Evolutionary conservation across 768 basidiomycete species (phyloP).

Genomic region (Chiua virens): DNA sequence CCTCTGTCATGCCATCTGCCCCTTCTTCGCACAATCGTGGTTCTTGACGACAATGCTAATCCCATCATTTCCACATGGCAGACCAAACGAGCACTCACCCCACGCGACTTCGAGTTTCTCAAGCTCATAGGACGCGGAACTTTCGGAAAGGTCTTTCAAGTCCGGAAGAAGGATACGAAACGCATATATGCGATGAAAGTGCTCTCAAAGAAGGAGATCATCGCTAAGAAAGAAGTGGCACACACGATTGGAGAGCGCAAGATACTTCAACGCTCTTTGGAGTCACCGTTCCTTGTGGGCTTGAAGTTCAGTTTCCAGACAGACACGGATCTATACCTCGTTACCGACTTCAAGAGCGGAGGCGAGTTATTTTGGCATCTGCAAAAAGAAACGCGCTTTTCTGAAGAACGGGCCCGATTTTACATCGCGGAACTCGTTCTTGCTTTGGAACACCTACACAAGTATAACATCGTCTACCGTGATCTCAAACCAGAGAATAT

Average conservation of each 20-base stretch:
- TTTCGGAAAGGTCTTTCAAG: constrained; percentile 98
- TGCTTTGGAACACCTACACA: constrained; percentile 95
- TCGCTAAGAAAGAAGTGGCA: constrained; percentile 98
- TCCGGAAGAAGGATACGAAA: constrained; percentile 96
- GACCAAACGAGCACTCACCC: constrained; percentile 86
- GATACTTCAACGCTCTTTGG: constrained; percentile 90
- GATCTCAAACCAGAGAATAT: constrained; percentile 99
- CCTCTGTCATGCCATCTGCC: constrained; percentile 22
- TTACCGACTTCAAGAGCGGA: constrained; percentile 98
- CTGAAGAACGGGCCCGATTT: constrained; percentile 90
- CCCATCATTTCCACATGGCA: constrained; percentile 32
- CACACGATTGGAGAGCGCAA: constrained; percentile 99
- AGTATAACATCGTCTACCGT: constrained; percentile 93
- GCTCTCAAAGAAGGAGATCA: constrained; percentile 96
- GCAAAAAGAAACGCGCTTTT: constrained; percentile 92
- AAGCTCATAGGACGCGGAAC: constrained; percentile 98
- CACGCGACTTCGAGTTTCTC: constrained; percentile 96
- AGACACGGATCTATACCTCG: constrained; percentile 89
- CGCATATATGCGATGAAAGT: constrained; percentile 99
- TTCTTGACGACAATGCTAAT: constrained; percentile 21
- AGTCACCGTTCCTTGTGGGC: constrained; percentile 96
- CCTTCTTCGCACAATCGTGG: constrained; percentile 24
- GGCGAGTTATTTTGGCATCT: constrained; percentile 99
- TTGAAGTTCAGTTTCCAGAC: constrained; percentile 99
- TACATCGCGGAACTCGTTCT: constrained; percentile 96